A percentile compares a stretch with the other conserved stretches of the same genome.
These are phyloP conservation scores for Colletotrichum sp. DNA, from an alignment of 2,329 filamentous ascomycete species.

Conservation along the genomic window DNA sequence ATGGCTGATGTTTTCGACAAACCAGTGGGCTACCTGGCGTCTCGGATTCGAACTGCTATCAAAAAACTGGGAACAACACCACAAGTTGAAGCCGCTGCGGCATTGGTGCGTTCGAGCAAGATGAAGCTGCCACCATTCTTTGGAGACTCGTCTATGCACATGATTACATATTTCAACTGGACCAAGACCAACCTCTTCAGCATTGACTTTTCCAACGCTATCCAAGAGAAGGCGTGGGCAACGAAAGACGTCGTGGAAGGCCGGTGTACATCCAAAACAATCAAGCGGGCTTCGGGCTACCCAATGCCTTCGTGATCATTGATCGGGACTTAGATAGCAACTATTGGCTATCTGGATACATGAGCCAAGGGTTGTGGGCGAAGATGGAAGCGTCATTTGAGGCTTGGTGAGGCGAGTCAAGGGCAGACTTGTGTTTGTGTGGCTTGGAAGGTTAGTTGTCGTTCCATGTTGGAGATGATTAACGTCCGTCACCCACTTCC, in stretches of 20 bases:
- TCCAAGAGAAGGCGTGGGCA: neutral
- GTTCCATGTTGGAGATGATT: neutral
- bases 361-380: neutral
- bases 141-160: neutral
- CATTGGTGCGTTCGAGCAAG: neutral
- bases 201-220: neutral
- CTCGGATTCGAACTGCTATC: neutral
- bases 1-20: neutral
- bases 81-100: neutral
- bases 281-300: neutral
- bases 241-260: neutral
- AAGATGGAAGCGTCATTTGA: neutral
- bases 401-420: neutral
- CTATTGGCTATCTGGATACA: neutral
- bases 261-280: neutral
- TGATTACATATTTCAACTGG: neutral
- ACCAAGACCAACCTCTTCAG: neutral
- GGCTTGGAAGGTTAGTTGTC: neutral
- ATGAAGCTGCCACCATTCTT: neutral
- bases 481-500: no score
- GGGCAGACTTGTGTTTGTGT: neutral
- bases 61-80: neutral
- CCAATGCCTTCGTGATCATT: neutral
- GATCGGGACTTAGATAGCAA: neutral
- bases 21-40: neutral